Conservation (phyloP, 23 red algal species). For the Pyropia haitanensis region DNA sequence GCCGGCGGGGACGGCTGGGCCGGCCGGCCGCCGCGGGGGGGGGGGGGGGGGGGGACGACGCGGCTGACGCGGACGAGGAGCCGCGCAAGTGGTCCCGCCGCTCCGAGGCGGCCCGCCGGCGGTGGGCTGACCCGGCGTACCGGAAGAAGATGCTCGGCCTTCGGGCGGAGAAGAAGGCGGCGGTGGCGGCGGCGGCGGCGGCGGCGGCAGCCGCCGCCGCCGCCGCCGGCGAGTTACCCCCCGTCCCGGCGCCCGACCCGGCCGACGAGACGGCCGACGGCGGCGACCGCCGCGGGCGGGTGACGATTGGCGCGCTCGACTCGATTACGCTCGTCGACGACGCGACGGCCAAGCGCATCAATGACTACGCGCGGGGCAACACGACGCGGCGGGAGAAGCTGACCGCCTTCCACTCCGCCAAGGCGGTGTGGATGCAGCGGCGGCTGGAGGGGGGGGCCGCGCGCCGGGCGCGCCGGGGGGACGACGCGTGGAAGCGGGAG, state of each 20-base stretch:
- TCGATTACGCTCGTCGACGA: constrained; percentile 53
- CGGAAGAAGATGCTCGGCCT: constrained; percentile 58
- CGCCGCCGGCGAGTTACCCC: constrained; percentile 2
- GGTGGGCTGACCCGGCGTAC: constrained; percentile 62
- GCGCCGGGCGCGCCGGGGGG: constrained; percentile 22
- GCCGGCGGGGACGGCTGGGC: no score
- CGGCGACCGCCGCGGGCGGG: constrained; percentile 7
- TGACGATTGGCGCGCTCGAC: constrained; percentile 61
- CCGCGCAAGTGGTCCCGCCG: constrained; percentile 48
- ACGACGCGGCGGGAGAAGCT: constrained; percentile 48
- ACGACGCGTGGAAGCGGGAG: constrained; percentile 28
- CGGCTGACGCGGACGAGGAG: not conserved
- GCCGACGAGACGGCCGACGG: constrained; percentile 9
- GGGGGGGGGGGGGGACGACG: not conserved
- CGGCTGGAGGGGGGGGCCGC: constrained; percentile 18
- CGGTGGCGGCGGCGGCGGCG: constrained; percentile 10
- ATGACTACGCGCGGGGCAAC: constrained; percentile 53
- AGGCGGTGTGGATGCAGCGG: constrained; percentile 52
- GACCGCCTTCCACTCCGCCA: constrained; percentile 32
- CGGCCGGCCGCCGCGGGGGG: no score
- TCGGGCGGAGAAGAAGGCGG: constrained; percentile 24
- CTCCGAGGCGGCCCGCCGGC: constrained; percentile 51
- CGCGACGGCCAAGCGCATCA: constrained; percentile 52
- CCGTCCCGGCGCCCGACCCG: no score
- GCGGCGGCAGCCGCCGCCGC: constrained; percentile 7